These are phyloP conservation scores for Bipolaris bicolor DNA, from an alignment of 2,329 filamentous ascomycete species.

Conservation along the genomic window DNA sequence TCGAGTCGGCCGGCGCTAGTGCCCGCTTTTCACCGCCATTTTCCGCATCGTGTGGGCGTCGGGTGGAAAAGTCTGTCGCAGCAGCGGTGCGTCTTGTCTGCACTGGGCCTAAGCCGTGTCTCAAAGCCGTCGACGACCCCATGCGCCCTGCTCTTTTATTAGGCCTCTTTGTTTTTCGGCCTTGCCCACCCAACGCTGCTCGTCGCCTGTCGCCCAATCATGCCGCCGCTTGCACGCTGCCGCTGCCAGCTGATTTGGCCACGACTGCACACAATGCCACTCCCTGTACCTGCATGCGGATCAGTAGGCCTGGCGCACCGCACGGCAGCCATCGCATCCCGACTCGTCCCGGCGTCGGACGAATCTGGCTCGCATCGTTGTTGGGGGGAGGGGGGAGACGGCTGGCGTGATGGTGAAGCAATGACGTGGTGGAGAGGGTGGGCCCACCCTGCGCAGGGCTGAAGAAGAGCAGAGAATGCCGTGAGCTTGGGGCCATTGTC, in stretches of 20 bases:
- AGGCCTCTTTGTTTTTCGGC: background rate
- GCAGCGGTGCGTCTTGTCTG: slow-evolving; percentile 14
- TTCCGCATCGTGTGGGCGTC: slow-evolving; percentile 5
- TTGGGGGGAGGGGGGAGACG: slow-evolving; percentile 9
- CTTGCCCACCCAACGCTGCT: background rate
- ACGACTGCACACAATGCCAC: slow-evolving; percentile 6
- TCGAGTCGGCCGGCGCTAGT: slow-evolving; percentile 16
- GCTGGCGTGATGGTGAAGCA: slow-evolving; percentile 12
- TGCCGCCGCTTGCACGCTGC: background rate
- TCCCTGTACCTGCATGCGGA: slow-evolving; percentile 19
- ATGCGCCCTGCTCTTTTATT: slow-evolving; percentile 7
- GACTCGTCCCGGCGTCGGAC: slow-evolving; percentile 23
- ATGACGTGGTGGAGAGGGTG: slow-evolving; percentile 13
- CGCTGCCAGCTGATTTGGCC: slow-evolving; percentile 10
- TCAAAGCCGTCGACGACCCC: background rate
- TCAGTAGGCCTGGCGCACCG: slow-evolving; percentile 12
- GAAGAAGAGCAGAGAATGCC: slow-evolving; percentile 1
- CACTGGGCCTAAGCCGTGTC: slow-evolving; percentile 3
- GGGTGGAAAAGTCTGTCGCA: slow-evolving; percentile 15
- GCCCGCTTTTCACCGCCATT: slow-evolving; percentile 24
- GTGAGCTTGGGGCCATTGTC: background rate
- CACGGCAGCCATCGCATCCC: slow-evolving; percentile 10
- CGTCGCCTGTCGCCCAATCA: slow-evolving; percentile 9
- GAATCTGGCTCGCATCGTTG: slow-evolving; percentile 14
- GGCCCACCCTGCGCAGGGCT: slow-evolving; percentile 12